A percentile compares a stretch with the other conserved stretches of the same genome.
These are phyloP conservation scores for Daldinia caldariorum DNA, from an alignment of 495 filamentous ascomycete genomes.

Conservation along the genomic window DNA sequence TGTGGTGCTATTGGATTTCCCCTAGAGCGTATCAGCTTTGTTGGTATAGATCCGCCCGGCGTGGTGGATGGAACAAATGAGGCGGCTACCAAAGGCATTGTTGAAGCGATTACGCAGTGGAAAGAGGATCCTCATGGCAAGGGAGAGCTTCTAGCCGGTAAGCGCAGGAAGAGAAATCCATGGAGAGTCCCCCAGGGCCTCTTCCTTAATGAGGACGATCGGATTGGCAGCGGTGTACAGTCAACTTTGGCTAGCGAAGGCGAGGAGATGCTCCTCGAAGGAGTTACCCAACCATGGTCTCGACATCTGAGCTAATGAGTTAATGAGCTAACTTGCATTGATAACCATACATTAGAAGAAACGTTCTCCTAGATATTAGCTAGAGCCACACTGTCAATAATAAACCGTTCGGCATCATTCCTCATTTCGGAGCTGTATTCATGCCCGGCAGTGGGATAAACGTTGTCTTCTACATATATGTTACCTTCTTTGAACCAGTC, in stretches of 20 bases:
- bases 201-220: conserved; percentile 52
- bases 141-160: conserved; percentile 56
- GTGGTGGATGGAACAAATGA: conserved; percentile 51
- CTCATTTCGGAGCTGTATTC: conserved; percentile 78
- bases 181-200: conserved; percentile 55
- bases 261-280: conserved; percentile 50
- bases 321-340: conserved; percentile 3
- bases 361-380: conserved; percentile 26
- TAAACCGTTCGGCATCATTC: conserved; percentile 72
- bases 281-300: conserved; percentile 48
- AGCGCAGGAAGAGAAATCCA: conserved; percentile 60
- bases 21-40: conserved; percentile 55
- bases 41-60: conserved; percentile 76
- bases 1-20: conserved; percentile 71
- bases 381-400: conserved; percentile 61
- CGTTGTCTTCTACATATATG: conserved; percentile 73
- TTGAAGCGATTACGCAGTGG: conserved; percentile 58
- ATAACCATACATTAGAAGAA: conserved; percentile 21
- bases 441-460: conserved; percentile 79
- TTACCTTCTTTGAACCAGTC: conserved; percentile 67
- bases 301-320: conserved; percentile 1
- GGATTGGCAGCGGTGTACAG: conserved; percentile 48
- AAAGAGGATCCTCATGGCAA: conserved; percentile 59
- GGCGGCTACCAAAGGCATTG: conserved; percentile 52
- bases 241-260: conserved; percentile 40